These are phyloP conservation scores for Amorphotheca resinae DNA, from an alignment of 495 filamentous ascomycete genomes.

Conservation along the genomic window DNA sequence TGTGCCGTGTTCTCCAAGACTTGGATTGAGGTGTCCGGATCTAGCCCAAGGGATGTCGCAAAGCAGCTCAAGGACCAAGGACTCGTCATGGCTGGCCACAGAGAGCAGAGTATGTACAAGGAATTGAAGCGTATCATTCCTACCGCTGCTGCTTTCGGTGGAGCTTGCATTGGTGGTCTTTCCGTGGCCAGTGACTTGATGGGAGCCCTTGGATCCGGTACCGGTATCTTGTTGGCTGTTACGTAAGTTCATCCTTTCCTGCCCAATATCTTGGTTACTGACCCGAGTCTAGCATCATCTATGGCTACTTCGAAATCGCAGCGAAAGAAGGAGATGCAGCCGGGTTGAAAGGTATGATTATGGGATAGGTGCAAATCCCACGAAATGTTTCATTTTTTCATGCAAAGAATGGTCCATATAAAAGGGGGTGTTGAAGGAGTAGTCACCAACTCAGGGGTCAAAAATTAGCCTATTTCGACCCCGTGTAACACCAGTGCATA, in stretches of 20 bases:
- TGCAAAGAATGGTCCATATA: slow-evolving; percentile 6
- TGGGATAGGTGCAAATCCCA: slow-evolving; percentile 31
- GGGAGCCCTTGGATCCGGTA: slow-evolving; percentile 92
- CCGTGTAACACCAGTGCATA: slow-evolving; percentile 7
- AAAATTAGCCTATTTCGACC: not conserved
- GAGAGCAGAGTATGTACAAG: slow-evolving; percentile 99
- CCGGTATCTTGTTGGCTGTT: slow-evolving; percentile 94
- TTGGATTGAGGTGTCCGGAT: slow-evolving; percentile 99
- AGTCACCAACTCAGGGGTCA: not conserved
- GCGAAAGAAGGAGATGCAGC: slow-evolving; percentile 94
- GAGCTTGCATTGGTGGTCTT: slow-evolving; percentile 96
- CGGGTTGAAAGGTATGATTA: slow-evolving; percentile 82
- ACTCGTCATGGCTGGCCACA: slow-evolving; percentile 97
- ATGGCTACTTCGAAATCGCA: slow-evolving; percentile 97
- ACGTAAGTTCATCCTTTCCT: slow-evolving; percentile 56
- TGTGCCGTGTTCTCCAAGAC: slow-evolving; percentile 99
- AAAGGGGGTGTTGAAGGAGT: slow-evolving; percentile 1
- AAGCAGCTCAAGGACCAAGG: slow-evolving; percentile 99
- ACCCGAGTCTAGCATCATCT: slow-evolving; percentile 65
- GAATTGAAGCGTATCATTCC: slow-evolving; percentile 98
- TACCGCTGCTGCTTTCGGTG: slow-evolving; percentile 94
- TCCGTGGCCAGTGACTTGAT: slow-evolving; percentile 92
- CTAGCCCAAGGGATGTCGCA: slow-evolving; percentile 91
- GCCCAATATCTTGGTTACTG: slow-evolving; percentile 17
- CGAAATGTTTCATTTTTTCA: not conserved